phyloP scores from a whole-genome alignment of 805 yeast genomes.

The Lachancea lanzarotensis region DNA sequence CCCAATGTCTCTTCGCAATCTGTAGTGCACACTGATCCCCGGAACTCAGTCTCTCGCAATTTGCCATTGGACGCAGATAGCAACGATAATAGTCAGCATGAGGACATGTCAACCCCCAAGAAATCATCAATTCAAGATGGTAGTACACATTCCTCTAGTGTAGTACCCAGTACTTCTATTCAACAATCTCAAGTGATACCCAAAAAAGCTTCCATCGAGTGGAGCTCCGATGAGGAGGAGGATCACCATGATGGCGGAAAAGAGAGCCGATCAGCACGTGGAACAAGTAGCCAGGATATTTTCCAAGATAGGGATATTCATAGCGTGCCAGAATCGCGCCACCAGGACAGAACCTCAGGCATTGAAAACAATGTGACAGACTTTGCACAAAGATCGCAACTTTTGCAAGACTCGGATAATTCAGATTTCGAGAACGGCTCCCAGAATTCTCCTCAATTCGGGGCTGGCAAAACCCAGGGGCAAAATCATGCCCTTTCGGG shows the following conservation, averaged over 20 bases:
- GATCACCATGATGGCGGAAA: constrained; percentile 26
- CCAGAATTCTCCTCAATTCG: background rate
- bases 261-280: background rate
- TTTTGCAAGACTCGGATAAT: background rate
- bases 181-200: constrained; percentile 75
- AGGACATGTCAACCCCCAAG: background rate
- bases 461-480: background rate
- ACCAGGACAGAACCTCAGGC: background rate
- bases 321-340: background rate
- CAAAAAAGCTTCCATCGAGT: constrained; percentile 72
- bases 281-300: background rate
- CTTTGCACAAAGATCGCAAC: background rate
- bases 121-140: background rate
- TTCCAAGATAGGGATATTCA: background rate
- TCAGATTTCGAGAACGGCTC: background rate
- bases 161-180: constrained; percentile 35
- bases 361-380: constrained; percentile 31
- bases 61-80: background rate
- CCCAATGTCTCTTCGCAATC: background rate
- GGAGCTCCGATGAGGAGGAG: constrained; percentile 83
- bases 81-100: background rate
- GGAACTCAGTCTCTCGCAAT: background rate
- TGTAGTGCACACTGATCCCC: background rate
- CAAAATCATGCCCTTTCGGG: background rate
- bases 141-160: constrained; percentile 5